Conservation (phyloP, 495 filamentous ascomycete species). For the Friedmanniomyces endolithicus region DNA sequence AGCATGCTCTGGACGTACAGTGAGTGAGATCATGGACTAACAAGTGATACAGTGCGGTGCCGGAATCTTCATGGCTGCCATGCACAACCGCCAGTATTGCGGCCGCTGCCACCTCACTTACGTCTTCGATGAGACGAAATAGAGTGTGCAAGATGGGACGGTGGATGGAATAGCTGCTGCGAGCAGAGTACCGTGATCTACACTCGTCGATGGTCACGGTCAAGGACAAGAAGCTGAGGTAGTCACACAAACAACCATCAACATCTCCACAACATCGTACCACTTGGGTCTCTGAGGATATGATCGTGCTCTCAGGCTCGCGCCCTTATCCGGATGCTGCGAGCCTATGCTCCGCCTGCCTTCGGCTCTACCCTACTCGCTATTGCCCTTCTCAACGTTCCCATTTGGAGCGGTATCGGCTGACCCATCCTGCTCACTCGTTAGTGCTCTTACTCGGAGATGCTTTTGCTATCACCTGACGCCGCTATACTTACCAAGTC, state of each 20-base stretch:
- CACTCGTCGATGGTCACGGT: neutral
- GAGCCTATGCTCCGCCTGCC: neutral
- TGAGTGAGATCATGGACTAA: constrained; percentile 16
- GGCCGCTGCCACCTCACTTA: constrained; percentile 99
- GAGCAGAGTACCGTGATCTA: neutral
- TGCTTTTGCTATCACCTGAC: neutral
- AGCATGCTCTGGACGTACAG: constrained; percentile 38
- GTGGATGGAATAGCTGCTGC: neutral
- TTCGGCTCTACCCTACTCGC: neutral
- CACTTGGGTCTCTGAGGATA: too few relatives aligned
- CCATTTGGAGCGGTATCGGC: constrained; percentile 53
- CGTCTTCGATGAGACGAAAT: constrained; percentile 72
- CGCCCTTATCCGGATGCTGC: too few relatives aligned
- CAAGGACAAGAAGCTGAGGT: neutral
- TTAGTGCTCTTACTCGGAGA: neutral
- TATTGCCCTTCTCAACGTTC: constrained; percentile 34
- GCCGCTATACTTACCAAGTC: constrained; percentile 43
- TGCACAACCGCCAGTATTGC: constrained; percentile 99
- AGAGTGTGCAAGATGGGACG: neutral
- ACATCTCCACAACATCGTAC: too few relatives aligned
- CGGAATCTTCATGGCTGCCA: constrained; percentile 99
- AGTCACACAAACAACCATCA: too few relatives aligned
- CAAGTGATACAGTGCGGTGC: constrained; percentile 66
- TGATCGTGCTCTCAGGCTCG: too few relatives aligned
- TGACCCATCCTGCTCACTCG: constrained; percentile 45